Conservation (phyloP, 78 protist genomes). For the Paulinella micropora region DNA sequence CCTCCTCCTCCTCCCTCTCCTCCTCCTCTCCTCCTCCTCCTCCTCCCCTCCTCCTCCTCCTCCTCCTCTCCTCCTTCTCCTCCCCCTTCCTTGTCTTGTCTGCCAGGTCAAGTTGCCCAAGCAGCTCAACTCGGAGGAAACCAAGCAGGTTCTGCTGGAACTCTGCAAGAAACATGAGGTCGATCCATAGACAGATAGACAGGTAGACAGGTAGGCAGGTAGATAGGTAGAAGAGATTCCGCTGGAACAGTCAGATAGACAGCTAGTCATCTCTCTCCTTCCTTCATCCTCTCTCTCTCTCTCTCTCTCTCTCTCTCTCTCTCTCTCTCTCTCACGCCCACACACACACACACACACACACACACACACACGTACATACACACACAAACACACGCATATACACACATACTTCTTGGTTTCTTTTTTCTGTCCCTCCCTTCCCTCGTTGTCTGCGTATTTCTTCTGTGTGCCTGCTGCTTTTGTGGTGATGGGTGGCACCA, state of each 20-base stretch:
- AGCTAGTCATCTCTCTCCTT: neutral
- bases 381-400: too few species aligned
- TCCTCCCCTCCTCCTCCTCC: neutral
- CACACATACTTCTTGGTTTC: too few species aligned
- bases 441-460: neutral
- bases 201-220: too few species aligned
- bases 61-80: too few species aligned
- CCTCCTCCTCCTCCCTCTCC: neutral
- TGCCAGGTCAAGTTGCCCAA: conserved; percentile 30
- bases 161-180: conserved; percentile 6
- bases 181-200: too few species aligned
- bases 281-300: neutral
- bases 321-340: too few species aligned
- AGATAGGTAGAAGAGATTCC: too few species aligned
- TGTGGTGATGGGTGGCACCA: too few species aligned
- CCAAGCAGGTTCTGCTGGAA: conserved; percentile 49
- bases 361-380: too few species aligned
- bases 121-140: conserved; percentile 10
- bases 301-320: neutral
- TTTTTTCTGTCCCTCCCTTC: neutral
- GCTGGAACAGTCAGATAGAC: neutral
- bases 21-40: neutral
- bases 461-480: too few species aligned
- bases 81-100: too few species aligned
- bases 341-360: too few species aligned